Evolutionary conservation across 1,139 yeast species (phyloP).

Genomic region (Meyerozyma smithsonii): DNA sequence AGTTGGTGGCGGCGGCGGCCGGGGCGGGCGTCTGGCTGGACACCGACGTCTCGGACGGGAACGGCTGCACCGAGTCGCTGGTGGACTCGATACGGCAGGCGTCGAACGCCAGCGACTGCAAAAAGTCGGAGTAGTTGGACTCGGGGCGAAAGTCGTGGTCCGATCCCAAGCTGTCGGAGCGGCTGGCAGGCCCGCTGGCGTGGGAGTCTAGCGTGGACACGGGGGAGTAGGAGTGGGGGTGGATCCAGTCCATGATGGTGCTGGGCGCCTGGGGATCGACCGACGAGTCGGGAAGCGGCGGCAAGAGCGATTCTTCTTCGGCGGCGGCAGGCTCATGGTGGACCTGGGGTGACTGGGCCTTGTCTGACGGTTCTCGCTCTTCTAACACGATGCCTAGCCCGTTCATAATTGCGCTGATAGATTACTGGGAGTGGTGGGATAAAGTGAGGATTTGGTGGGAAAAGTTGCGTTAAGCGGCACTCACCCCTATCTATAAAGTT

Average conservation of each 20-base stretch:
- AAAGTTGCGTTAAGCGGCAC: not conserved
- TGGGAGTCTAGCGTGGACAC: conserved; percentile 1
- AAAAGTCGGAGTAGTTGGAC: conserved; percentile 2
- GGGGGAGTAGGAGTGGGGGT: conserved; percentile 5
- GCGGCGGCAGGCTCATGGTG: not conserved
- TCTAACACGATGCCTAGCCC: conserved; percentile 14
- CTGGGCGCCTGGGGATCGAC: not conserved
- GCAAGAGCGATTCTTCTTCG: conserved; percentile 10
- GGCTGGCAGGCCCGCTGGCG: conserved; percentile 3
- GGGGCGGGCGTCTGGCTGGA: conserved; percentile 5
- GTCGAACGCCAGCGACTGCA: conserved; percentile 4
- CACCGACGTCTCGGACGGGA: conserved; percentile 8
- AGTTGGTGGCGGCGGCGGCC: conserved; percentile 5
- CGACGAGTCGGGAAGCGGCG: conserved; percentile 11
- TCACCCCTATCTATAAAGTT: not conserved
- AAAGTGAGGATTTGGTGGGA: not conserved
- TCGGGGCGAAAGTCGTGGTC: not conserved
- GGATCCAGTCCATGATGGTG: not conserved
- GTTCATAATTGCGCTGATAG: conserved; percentile 6
- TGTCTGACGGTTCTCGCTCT: conserved; percentile 6
- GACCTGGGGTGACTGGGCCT: not conserved
- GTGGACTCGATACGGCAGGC: conserved; percentile 9
- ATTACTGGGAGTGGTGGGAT: not conserved
- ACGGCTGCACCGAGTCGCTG: conserved; percentile 6
- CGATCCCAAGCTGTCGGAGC: not conserved